These are phyloP conservation scores for Pleomassaria siparia DNA, from an alignment of 2,329 filamentous ascomycete species.

Conservation along the genomic window DNA sequence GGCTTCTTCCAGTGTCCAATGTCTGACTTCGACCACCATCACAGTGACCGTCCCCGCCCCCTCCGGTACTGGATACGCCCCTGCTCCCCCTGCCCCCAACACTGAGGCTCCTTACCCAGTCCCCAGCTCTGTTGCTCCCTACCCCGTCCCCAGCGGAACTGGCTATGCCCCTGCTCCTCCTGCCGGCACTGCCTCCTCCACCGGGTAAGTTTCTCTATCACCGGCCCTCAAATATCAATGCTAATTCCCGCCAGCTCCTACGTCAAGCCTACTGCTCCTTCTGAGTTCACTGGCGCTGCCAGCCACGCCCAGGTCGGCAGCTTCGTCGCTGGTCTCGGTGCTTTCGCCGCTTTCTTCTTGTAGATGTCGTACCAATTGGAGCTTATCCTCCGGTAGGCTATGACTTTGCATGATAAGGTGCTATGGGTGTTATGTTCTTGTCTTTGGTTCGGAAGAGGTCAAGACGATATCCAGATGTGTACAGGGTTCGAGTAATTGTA, in stretches of 20 bases:
- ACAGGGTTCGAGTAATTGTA: slow-evolving; percentile 17
- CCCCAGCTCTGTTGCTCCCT: slow-evolving; percentile 14
- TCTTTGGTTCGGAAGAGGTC: slow-evolving; percentile 7
- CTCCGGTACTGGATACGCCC: slow-evolving; percentile 27
- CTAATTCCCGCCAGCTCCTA: slow-evolving; percentile 18
- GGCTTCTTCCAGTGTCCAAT: slow-evolving; percentile 24
- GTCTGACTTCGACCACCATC: slow-evolving; percentile 46
- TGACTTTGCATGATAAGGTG: slow-evolving; percentile 43
- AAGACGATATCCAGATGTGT: slow-evolving; percentile 11
- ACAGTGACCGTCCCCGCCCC: slow-evolving; percentile 46
- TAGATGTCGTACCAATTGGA: slow-evolving; percentile 43
- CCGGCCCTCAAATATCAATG: not conserved
- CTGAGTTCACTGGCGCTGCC: slow-evolving; percentile 44
- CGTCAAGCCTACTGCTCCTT: slow-evolving; percentile 32
- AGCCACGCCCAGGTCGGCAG: slow-evolving; percentile 38
- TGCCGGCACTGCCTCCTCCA: slow-evolving; percentile 33
- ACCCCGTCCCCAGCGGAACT: slow-evolving; percentile 22
- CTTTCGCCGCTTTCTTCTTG: slow-evolving; percentile 47
- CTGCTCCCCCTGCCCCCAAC: not conserved
- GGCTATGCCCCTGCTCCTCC: slow-evolving; percentile 18
- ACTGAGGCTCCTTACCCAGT: slow-evolving; percentile 9
- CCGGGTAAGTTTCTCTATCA: slow-evolving; percentile 28
- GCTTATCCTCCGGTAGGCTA: slow-evolving; percentile 35
- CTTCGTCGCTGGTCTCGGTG: slow-evolving; percentile 45
- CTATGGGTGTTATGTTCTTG: slow-evolving; percentile 17